These are phyloP conservation scores for Acacia crassicarpa DNA, from an alignment of 306 rosid species.

Conservation along the genomic window DNA sequence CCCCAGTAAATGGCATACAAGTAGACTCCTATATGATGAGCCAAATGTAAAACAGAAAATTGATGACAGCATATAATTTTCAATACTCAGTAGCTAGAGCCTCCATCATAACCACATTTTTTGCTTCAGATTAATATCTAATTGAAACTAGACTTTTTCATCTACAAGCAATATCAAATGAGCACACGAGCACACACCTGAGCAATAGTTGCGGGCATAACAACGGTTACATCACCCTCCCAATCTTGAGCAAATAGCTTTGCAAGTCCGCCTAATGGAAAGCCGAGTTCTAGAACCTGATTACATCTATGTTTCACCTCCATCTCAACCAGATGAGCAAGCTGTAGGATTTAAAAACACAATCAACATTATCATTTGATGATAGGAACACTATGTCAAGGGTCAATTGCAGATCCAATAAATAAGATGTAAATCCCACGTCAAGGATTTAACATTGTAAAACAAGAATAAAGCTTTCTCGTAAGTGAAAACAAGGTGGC, in stretches of 20 bases:
- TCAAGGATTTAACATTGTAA: not conserved
- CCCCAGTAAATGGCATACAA: slow-evolving; percentile 3
- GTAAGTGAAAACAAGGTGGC: not conserved
- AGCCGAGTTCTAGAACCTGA: slow-evolving; percentile 89
- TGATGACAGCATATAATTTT: not conserved
- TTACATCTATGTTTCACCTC: slow-evolving; percentile 95
- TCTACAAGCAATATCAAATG: not conserved
- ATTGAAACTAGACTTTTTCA: not conserved
- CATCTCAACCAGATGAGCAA: slow-evolving; percentile 95
- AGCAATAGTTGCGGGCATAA: slow-evolving; percentile 97
- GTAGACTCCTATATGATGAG: slow-evolving; percentile 4
- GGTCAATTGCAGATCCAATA: not conserved
- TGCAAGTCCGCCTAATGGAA: slow-evolving; percentile 90
- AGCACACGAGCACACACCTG: slow-evolving; percentile 58
- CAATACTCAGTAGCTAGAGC: not conserved
- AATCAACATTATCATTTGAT: slow-evolving; percentile 5
- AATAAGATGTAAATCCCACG: slow-evolving; percentile 1
- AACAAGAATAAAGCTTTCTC: not conserved
- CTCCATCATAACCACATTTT: slow-evolving; percentile 14
- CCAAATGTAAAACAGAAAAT: not conserved
- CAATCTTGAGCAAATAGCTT: slow-evolving; percentile 96
- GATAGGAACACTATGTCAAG: slow-evolving; percentile 1
- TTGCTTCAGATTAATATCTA: slow-evolving; percentile 3
- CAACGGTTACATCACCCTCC: slow-evolving; percentile 98
- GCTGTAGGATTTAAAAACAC: slow-evolving; percentile 50